These are phyloP conservation scores for Sclerotinia sclerotiorum DNA, from an alignment of 2,329 filamentous ascomycete genomes.

Conservation along the genomic window DNA sequence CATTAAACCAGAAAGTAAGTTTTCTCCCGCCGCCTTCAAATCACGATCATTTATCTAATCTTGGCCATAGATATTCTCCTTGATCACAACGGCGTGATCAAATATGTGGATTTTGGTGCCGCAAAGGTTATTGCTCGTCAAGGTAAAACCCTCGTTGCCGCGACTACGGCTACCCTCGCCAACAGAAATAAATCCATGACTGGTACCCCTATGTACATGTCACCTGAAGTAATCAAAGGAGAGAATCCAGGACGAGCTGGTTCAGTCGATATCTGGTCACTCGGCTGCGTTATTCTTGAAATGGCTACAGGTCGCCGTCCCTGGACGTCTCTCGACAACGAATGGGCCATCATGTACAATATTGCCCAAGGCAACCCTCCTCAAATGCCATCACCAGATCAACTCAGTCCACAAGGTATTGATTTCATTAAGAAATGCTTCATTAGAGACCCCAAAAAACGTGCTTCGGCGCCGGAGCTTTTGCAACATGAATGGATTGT, in stretches of 20 bases:
- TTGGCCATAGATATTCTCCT: constrained; percentile 74
- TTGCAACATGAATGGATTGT: constrained; percentile 92
- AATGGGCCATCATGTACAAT: constrained; percentile 99
- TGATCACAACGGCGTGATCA: constrained; percentile 97
- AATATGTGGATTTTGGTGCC: constrained; percentile 97
- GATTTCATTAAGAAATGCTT: constrained; percentile 91
- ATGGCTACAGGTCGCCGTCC: constrained; percentile 95
- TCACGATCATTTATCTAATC: background rate
- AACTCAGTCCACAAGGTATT: constrained; percentile 79
- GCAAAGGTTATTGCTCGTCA: constrained; percentile 95
- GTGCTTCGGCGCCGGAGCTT: constrained; percentile 82
- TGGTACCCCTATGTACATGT: constrained; percentile 99
- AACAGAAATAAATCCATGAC: constrained; percentile 88
- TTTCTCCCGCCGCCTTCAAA: background rate
- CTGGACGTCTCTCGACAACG: constrained; percentile 95
- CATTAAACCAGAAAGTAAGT: constrained; percentile 93
- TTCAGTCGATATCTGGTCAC: constrained; percentile 91
- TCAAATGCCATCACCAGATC: constrained; percentile 75
- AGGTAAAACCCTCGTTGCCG: constrained; percentile 74
- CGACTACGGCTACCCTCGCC: constrained; percentile 51
- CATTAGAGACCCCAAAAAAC: constrained; percentile 73
- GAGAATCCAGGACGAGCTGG: constrained; percentile 77
- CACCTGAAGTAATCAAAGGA: constrained; percentile 95
- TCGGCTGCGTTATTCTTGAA: constrained; percentile 94
- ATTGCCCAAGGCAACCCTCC: constrained; percentile 96